A percentile compares a stretch with the other conserved stretches of the same genome.
These are phyloP conservation scores for Phylloporus rhodoxanthus DNA, from an alignment of 768 basidiomycete species.

Conservation along the genomic window DNA sequence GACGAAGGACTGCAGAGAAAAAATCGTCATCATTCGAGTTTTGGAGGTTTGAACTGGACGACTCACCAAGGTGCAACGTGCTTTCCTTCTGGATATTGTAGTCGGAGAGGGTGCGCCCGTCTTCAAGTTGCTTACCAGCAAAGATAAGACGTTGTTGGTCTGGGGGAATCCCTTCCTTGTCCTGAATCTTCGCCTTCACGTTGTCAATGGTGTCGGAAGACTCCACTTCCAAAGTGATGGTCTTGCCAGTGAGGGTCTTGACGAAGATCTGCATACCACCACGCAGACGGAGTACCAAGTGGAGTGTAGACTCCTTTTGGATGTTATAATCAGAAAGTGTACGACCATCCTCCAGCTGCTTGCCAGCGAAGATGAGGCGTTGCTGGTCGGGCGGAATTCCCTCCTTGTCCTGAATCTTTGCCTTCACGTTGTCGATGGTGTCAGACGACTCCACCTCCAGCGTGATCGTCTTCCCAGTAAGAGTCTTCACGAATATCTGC, in stretches of 20 bases:
- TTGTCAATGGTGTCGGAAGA: conserved; percentile 74
- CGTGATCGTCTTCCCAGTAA: conserved; percentile 90
- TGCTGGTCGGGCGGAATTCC: conserved; percentile 83
- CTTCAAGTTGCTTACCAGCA: conserved; percentile 74
- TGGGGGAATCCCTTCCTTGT: conserved; percentile 76
- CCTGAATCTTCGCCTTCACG: conserved; percentile 73
- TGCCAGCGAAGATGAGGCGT: conserved; percentile 88
- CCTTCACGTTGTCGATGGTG: conserved; percentile 87
- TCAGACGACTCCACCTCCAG: conserved; percentile 90
- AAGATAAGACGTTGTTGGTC: conserved; percentile 78
- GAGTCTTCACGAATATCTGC: conserved; percentile 87
- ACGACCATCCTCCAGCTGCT: conserved; percentile 91
- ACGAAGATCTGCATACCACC: conserved; percentile 71
- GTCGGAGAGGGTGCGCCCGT: conserved; percentile 71
- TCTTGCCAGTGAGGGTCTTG: conserved; percentile 71
- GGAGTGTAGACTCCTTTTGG: conserved; percentile 77
- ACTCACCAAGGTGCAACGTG: conserved; percentile 53
- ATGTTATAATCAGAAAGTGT: conserved; percentile 80
- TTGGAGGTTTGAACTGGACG: not conserved
- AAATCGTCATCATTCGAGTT: not conserved
- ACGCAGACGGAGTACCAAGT: conserved; percentile 67
- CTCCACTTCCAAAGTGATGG: conserved; percentile 71
- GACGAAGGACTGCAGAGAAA: conserved; percentile 51
- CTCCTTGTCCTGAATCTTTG: conserved; percentile 79
- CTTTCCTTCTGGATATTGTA: conserved; percentile 75